Evolutionary conservation across 2,329 filamentous ascomycete genomes (phyloP), one percentile per base, ranked within the genome.

Genomic region (Pseudogymnoascus sp.): DNA sequence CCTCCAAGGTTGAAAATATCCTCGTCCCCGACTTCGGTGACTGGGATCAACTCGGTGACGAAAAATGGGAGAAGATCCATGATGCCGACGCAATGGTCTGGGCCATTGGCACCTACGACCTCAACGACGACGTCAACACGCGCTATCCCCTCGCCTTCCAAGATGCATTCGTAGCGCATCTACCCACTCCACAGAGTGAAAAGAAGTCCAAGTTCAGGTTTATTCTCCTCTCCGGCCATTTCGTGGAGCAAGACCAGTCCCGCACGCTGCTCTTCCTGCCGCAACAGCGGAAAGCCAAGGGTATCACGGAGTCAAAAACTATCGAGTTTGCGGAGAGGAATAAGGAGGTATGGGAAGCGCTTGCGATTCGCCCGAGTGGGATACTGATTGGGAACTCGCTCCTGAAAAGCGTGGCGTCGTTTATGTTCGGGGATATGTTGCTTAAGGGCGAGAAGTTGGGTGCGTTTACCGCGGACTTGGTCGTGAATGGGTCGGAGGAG

Each of bases 151-250:
- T 70, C 1, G 64, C 66, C 7, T 71, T 71, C 64, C 11, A 67
- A 37, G 62, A 66, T 41, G 61, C 61, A 38, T 70, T 70, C 64
- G 61, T 19, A 26, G 65, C 63, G 23, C 64, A 67, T 6, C 16
- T 69, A 41, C 61, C 66, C 60, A 61, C 65, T 1, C 60, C 52
- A 23, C 59, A 61, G 3, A 7, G 1, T 33, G 38, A 1, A 59
- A 66, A 29, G 41, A 63, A 0, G 66, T 10, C 1, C n/a, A 55
- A 33, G 5, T 74, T 75, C 26, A 67, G 68, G 39, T 73, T 69
- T 35, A 66, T 75, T 2, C 72, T 72, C 38, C 63, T 75, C 4
- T 74, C 73, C 39, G 74, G 74, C 1, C 72, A 69, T 12, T 74
- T 72, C 31, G 73, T 74, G 0, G 64, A 68, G 10, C 72, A 70